Conservation (phyloP, 495 filamentous ascomycete genomes). For the Hypoxylon lenormandii region DNA sequence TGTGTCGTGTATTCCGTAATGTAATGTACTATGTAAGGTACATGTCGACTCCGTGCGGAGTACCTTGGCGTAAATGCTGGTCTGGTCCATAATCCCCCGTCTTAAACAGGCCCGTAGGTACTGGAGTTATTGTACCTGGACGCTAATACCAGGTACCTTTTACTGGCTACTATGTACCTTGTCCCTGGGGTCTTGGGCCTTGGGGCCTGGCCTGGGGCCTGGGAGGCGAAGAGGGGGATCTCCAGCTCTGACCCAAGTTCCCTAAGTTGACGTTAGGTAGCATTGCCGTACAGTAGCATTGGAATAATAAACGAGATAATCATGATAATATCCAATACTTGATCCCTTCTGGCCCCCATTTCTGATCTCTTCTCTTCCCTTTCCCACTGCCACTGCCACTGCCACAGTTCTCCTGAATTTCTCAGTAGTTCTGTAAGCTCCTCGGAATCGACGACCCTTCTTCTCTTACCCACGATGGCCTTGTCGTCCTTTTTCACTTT, state of each 20-base stretch:
- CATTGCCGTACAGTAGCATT: constrained; percentile 35
- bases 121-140: constrained; percentile 3
- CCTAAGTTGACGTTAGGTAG: constrained; percentile 9
- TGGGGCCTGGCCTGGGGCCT: no score
- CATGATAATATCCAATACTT: constrained; percentile 31
- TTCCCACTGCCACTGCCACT: constrained; percentile 16
- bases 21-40: constrained; percentile 22
- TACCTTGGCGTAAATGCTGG: constrained; percentile 11
- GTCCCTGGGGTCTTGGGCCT: constrained; percentile 2
- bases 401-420: constrained; percentile 23
- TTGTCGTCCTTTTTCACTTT: constrained; percentile 25
- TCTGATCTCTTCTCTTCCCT: constrained; percentile 1
- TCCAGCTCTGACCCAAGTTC: constrained; percentile 31
- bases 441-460: constrained; percentile 11
- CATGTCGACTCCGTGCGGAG: constrained; percentile 37
- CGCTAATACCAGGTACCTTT: constrained; percentile 23
- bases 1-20: not conserved
- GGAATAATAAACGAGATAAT: constrained; percentile 49
- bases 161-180: constrained; percentile 1
- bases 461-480: constrained; percentile 25
- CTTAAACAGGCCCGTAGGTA: constrained; percentile 17
- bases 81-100: constrained; percentile 31
- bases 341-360: constrained; percentile 44
- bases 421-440: not conserved
- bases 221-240: constrained; percentile 28